These are phyloP conservation scores for Penicillium sp. DNA, from an alignment of 2,329 filamentous ascomycete genomes.

Conservation along the genomic window DNA sequence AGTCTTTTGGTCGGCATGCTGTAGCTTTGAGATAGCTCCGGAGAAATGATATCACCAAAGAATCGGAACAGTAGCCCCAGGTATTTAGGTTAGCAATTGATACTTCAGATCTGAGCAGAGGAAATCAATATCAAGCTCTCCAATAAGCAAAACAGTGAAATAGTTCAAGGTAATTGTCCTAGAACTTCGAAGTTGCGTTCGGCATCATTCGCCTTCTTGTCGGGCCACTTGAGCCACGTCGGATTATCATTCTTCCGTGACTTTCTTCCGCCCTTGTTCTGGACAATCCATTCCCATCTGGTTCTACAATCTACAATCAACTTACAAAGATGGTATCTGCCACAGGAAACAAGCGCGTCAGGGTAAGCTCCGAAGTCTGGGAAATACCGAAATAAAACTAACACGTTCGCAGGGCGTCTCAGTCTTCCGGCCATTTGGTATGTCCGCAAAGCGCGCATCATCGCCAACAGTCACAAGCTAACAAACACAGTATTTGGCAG, in stretches of 20 bases:
- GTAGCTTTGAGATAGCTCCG: conserved; percentile 13
- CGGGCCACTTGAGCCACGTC: neutral
- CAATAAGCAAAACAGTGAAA: neutral
- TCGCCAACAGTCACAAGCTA: conserved; percentile 3
- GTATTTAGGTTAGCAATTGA: conserved; percentile 9
- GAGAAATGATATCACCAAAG: conserved; percentile 8
- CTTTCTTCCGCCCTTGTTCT: conserved; percentile 12
- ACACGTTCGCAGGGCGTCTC: conserved; percentile 41
- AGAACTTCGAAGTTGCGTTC: neutral
- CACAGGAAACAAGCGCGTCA: conserved; percentile 55
- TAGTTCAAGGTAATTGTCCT: neutral
- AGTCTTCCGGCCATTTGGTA: conserved; percentile 49
- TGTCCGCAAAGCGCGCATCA: conserved; percentile 10
- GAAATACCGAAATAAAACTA: conserved; percentile 15
- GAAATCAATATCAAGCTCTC: too few species aligned
- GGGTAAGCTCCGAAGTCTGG: conserved; percentile 31
- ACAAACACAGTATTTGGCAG: conserved; percentile 66
- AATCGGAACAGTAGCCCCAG: neutral
- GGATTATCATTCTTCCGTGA: conserved; percentile 4
- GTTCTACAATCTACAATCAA: neutral
- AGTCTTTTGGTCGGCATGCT: conserved; percentile 68
- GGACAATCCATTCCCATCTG: neutral
- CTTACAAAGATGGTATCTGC: conserved; percentile 51
- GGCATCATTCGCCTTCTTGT: conserved; percentile 2
- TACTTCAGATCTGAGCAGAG: neutral